Evolutionary conservation across 2,329 filamentous ascomycete species (phyloP).

Genomic region (Lojkania enalia): DNA sequence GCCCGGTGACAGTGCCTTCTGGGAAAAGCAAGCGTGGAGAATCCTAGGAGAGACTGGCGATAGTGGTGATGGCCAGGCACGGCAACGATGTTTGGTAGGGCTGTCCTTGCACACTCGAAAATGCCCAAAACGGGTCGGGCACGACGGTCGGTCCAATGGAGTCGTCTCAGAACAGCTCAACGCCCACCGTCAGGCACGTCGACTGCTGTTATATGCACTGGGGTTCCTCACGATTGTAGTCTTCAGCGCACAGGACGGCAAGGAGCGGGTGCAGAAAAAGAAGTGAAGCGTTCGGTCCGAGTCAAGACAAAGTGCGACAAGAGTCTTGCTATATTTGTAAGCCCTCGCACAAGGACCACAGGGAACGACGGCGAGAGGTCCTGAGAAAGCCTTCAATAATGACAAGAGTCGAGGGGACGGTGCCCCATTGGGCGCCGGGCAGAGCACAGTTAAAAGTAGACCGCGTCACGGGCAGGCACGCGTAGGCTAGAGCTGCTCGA

Average conservation of each 20-base stretch:
- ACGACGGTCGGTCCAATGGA: constrained; percentile 29
- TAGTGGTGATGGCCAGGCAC: constrained; percentile 34
- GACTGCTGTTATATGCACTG: constrained; percentile 37
- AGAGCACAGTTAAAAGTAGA: constrained; percentile 19
- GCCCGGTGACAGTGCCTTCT: constrained; percentile 33
- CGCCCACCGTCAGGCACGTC: constrained; percentile 33
- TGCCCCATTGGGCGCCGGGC: constrained; percentile 25
- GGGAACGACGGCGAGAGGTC: constrained; percentile 12
- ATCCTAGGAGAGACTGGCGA: constrained; percentile 28
- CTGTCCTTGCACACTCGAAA: constrained; percentile 38
- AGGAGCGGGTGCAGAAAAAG: constrained; percentile 32
- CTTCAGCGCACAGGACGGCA: constrained; percentile 34
- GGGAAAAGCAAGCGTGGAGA: constrained; percentile 41
- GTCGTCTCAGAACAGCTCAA: constrained; percentile 42
- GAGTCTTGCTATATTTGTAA: constrained; percentile 34
- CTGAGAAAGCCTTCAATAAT: constrained; percentile 23
- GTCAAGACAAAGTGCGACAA: constrained; percentile 40
- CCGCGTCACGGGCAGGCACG: constrained; percentile 26
- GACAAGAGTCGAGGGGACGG: constrained; percentile 20
- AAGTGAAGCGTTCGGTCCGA: constrained; percentile 43
- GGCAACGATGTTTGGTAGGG: constrained; percentile 38
- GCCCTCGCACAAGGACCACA: constrained; percentile 28
- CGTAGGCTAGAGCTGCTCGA: constrained; percentile 17
- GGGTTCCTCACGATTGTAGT: constrained; percentile 31
- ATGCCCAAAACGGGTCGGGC: constrained; percentile 35